Evolutionary conservation across 768 basidiomycete species (phyloP).

Genomic region (Symmetrospora coprosmae): DNA sequence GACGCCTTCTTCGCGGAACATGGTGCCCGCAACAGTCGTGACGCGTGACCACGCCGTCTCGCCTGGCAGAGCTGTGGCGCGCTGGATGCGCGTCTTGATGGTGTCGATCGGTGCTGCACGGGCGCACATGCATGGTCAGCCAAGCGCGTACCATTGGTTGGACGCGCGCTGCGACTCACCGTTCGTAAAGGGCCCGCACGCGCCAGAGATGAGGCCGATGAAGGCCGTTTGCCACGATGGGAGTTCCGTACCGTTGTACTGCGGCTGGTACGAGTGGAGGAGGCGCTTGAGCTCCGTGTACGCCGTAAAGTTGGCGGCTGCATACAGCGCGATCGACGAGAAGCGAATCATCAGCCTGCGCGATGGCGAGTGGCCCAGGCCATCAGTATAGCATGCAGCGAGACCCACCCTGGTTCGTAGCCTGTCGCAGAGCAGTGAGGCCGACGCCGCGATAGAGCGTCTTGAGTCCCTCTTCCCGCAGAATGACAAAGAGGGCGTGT

Average conservation of each 20-base stretch:
- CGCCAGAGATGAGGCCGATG: slow-evolving; percentile 87
- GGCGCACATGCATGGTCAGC: not conserved
- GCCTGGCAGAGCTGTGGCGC: slow-evolving; percentile 53
- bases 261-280: slow-evolving; percentile 63
- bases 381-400: not conserved
- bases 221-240: slow-evolving; percentile 93
- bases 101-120: slow-evolving; percentile 29
- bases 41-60: slow-evolving; percentile 68
- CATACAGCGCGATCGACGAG: slow-evolving; percentile 22
- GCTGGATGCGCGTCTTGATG: slow-evolving; percentile 50
- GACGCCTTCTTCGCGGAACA: slow-evolving; percentile 83
- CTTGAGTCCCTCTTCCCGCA: slow-evolving; percentile 73
- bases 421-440: slow-evolving; percentile 84
- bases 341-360: too few relatives aligned
- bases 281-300: slow-evolving; percentile 92
- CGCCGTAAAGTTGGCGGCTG: slow-evolving; percentile 91
- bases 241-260: slow-evolving; percentile 48
- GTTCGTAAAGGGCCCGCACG: slow-evolving; percentile 96
- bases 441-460: slow-evolving; percentile 85
- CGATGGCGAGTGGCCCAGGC: too few relatives aligned
- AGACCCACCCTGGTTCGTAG: slow-evolving; percentile 78
- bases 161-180: slow-evolving; percentile 48
- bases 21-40: slow-evolving; percentile 63
- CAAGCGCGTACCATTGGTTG: not conserved
- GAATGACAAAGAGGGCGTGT: slow-evolving; percentile 86